Evolutionary conservation across 345 rosid genomes (phyloP).

Genomic region (Adansonia digitata): DNA sequence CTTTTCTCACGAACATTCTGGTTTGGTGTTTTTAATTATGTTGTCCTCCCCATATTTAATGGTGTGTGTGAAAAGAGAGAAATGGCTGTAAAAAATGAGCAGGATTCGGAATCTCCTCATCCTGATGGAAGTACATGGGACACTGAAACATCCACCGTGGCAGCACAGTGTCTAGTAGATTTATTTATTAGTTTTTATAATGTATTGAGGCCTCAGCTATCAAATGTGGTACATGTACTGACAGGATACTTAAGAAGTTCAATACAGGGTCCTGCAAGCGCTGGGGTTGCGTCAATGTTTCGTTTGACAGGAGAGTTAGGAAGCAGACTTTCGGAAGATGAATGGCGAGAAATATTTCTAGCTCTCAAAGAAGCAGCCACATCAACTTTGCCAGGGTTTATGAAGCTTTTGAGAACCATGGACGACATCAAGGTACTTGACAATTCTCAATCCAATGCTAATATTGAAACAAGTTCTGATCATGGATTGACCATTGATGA

Average conservation of each 20-base stretch:
- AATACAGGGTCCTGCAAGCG: constrained; percentile 73
- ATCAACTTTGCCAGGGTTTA: constrained; percentile 54
- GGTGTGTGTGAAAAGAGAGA: constrained; percentile 40
- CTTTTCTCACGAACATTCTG: constrained; percentile 76
- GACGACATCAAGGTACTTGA: constrained; percentile 50
- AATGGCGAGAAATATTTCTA: constrained; percentile 61
- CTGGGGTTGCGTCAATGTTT: constrained; percentile 63
- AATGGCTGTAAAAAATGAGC: constrained; percentile 35
- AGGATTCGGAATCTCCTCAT: constrained; percentile 34
- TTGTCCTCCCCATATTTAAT: constrained; percentile 63
- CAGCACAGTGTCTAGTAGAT: constrained; percentile 71
- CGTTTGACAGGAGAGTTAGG: constrained; percentile 61
- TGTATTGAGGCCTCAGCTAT: constrained; percentile 58
- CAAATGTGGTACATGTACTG: constrained; percentile 56
- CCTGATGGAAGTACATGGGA: constrained; percentile 62
- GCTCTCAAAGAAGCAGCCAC: constrained; percentile 69
- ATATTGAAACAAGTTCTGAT: constrained; percentile 59
- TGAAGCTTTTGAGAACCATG: constrained; percentile 66
- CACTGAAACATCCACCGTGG: constrained; percentile 68
- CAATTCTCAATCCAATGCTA: constrained; percentile 27
- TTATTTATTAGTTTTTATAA: constrained; percentile 54
- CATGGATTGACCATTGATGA: constrained; percentile 47
- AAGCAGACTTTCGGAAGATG: constrained; percentile 54
- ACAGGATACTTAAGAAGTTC: constrained; percentile 68
- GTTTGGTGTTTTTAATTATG: constrained; percentile 53